These are phyloP conservation scores for Cutaneotrichosporon cutaneum DNA, from an alignment of 1,284 basidiomycete genomes.

Conservation along the genomic window DNA sequence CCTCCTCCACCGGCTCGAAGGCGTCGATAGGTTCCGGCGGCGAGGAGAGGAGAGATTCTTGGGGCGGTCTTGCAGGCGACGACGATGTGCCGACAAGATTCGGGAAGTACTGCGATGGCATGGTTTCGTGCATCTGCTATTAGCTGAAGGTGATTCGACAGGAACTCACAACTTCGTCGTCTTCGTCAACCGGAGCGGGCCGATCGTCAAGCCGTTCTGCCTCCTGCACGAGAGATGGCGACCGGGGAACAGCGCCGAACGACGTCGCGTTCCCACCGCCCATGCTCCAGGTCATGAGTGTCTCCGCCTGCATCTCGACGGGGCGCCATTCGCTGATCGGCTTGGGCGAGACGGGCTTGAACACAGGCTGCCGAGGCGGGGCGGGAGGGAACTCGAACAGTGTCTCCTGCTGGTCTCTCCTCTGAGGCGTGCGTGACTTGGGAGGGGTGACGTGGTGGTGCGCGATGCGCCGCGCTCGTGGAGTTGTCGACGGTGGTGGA, in stretches of 20 bases:
- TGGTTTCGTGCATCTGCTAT: constrained; percentile 29
- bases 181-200: constrained; percentile 9
- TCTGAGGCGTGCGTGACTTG: constrained; percentile 22
- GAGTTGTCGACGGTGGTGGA: constrained; percentile 7
- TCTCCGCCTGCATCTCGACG: constrained; percentile 43
- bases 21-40: background rate
- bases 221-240: background rate
- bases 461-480: constrained; percentile 8
- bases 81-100: constrained; percentile 20
- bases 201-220: background rate
- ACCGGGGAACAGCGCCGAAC: background rate
- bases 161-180: constrained; percentile 28
- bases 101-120: constrained; percentile 30
- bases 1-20: background rate
- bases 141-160: constrained; percentile 16
- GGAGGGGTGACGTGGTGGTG: constrained; percentile 35
- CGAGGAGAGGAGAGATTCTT: background rate
- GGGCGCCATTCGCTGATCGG: constrained; percentile 25
- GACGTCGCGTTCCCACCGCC: constrained; percentile 17
- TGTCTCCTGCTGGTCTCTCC: constrained; percentile 23
- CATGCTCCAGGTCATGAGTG: constrained; percentile 42
- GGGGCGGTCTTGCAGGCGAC: background rate
- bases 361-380: constrained; percentile 26
- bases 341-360: constrained; percentile 9
- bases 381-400: constrained; percentile 28